These are phyloP conservation scores for Fallopia convolvulus DNA, from an alignment of 148 eudicot species.

Conservation along the genomic window DNA sequence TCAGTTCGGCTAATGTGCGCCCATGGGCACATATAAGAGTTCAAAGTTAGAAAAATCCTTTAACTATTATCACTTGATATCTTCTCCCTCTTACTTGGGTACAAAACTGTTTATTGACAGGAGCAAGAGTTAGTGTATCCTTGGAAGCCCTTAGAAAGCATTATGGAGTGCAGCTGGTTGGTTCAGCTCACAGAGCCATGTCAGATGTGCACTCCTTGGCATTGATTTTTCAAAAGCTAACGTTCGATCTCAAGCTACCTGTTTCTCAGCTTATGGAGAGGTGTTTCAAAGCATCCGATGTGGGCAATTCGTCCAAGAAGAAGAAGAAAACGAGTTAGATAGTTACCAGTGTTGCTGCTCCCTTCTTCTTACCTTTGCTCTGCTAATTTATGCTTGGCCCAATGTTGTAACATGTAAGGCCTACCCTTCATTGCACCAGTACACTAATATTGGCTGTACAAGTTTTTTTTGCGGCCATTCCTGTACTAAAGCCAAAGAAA, in stretches of 20 bases:
- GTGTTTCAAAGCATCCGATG: constrained; percentile 42
- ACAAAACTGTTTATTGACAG: constrained; percentile 26
- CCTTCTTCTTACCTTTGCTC: not conserved
- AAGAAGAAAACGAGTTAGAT: constrained; percentile 34
- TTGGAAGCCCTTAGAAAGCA: constrained; percentile 50
- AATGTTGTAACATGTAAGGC: constrained; percentile 4
- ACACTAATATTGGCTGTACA: not conserved
- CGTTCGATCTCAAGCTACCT: constrained; percentile 52
- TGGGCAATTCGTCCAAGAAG: constrained; percentile 7
- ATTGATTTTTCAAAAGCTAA: constrained; percentile 46
- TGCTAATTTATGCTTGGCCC: not conserved
- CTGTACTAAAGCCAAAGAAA: not conserved
- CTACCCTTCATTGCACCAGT: not conserved
- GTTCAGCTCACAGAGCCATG: constrained; percentile 80
- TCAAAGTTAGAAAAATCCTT: not conserved
- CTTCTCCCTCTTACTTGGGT: not conserved
- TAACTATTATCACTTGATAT: not conserved
- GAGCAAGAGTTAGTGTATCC: constrained; percentile 24
- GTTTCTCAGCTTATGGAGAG: constrained; percentile 33
- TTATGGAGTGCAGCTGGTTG: constrained; percentile 38
- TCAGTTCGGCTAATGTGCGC: not conserved
- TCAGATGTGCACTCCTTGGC: constrained; percentile 55
- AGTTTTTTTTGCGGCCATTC: not conserved
- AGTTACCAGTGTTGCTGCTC: not conserved
- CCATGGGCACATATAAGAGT: no score